Base-by-base conservation (phyloP, 1,139 yeast genomes). In the Protomyces gravidus region DNA sequence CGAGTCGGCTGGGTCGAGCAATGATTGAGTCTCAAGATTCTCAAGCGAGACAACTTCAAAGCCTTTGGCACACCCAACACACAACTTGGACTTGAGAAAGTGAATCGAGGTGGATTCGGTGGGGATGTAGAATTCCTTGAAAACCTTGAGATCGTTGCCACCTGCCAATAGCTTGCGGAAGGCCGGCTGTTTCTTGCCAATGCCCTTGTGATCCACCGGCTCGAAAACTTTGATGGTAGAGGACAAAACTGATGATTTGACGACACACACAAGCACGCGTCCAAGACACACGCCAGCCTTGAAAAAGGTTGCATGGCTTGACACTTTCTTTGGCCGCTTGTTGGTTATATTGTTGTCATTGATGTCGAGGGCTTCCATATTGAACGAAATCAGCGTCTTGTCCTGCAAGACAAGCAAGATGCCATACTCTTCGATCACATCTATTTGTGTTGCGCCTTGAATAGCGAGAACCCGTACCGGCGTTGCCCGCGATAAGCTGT, bases 51-150 rank as follows among this genome's bases (percentile, higher is more conserved):
- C 89, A 68, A 92, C 89, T 73, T 92, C 97, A 75, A 92, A 92
- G 0, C 98, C 98, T 70, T 86, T 89, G 49, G 95, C 85, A 69
- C 98, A 92, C 21, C 98, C 98, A 65, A 92, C 86, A 75, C 97
- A 90, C 63, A 92, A 75, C 68, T 86, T 86, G 5, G 92, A 84
- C 70, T 90, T 88, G 72, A 92, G 76, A 69, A 92, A 92, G 39
- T 96, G 89, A 28, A 92, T 86, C 3, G 96, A 86, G 32, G 90
- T 85, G 2, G 96, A 96, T 67, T 92, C 97, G 5, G 95, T 85
- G 49, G 83, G 83, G 70, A 92, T 89, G 45, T 79, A 78, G 46
- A 90, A 84, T 68, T 92, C 97, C 68, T 82, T 81, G 69, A 85
- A 81, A 68, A 82, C 84, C 73, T 85, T 88, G 72, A 84, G 82